These are phyloP conservation scores for Saccharomyces kudriavzevii DNA, from an alignment of 805 yeast genomes.

Conservation along the genomic window DNA sequence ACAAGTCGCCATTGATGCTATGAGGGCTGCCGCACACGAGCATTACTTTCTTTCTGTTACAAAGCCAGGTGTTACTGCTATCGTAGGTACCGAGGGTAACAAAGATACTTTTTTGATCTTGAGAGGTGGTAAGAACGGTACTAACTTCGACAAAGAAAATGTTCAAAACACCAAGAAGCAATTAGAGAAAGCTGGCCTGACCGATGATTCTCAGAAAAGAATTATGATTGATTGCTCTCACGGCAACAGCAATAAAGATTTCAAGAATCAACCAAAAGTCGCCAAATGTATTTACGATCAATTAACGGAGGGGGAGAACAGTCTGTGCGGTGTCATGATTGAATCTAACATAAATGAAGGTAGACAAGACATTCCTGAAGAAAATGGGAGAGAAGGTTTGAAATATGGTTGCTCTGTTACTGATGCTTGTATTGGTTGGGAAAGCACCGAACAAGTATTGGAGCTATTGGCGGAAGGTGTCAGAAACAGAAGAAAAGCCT, in stretches of 20 bases:
- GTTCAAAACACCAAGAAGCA: conserved; percentile 60
- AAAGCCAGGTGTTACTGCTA: conserved; percentile 93
- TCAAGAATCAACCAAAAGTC: conserved; percentile 87
- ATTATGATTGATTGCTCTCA: conserved; percentile 97
- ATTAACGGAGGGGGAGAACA: conserved; percentile 60
- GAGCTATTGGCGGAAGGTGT: conserved; percentile 71
- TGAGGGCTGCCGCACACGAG: conserved; percentile 83
- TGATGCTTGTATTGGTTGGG: conserved; percentile 96
- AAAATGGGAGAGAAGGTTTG: conserved; percentile 65
- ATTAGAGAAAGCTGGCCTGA: conserved; percentile 43
- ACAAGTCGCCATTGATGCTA: conserved; percentile 91
- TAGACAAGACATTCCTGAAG: conserved; percentile 80
- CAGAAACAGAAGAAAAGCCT: conserved; percentile 54
- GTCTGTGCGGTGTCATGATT: conserved; percentile 91
- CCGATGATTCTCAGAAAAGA: conserved; percentile 45
- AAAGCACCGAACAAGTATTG: conserved; percentile 66
- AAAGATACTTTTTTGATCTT: conserved; percentile 81
- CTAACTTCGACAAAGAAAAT: conserved; percentile 75
- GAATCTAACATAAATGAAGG: conserved; percentile 90
- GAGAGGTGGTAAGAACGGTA: conserved; percentile 92
- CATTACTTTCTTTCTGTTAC: conserved; percentile 94
- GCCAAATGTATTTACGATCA: conserved; percentile 73
- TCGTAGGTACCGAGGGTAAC: conserved; percentile 92
- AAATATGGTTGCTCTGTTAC: conserved; percentile 92
- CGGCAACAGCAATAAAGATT: conserved; percentile 88